Conservation (phyloP, 305 asterid species). For the Withania somnifera region DNA sequence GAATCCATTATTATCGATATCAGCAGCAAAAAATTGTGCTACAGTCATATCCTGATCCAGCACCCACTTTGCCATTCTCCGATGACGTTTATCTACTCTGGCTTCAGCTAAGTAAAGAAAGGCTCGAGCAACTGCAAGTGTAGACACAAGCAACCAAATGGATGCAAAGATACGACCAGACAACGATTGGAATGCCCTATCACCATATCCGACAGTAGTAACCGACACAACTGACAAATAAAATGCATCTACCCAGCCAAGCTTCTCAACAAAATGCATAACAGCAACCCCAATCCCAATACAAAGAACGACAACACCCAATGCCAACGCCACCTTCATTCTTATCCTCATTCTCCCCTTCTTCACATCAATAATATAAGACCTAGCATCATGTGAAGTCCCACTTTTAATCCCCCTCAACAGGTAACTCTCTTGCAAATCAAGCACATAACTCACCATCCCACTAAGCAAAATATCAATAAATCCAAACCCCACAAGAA, state of each 20-base stretch:
- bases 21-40: conserved; percentile 90
- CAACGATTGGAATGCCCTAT: conserved; percentile 71
- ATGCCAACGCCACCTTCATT: conserved; percentile 80
- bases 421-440: conserved; percentile 79
- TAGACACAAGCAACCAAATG: conserved; percentile 85
- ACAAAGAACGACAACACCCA: conserved; percentile 82
- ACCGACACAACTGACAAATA: conserved; percentile 93
- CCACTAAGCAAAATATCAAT: conserved; percentile 75
- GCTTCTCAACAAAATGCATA: conserved; percentile 70
- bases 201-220: conserved; percentile 94
- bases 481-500: conserved; percentile 91
- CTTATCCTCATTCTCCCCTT: conserved; percentile 97
- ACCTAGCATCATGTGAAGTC: conserved; percentile 41
- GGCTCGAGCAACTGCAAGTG: conserved; percentile 96
- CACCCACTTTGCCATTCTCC: conserved; percentile 86
- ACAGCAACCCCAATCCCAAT: conserved; percentile 67
- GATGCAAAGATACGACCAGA: conserved; percentile 80
- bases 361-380: conserved; percentile 73
- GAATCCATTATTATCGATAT: conserved; percentile 77
- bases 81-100: conserved; percentile 73
- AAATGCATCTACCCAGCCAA: conserved; percentile 69
- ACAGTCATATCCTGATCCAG: conserved; percentile 88
- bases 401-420: conserved; percentile 52
- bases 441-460: conserved; percentile 88
- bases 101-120: conserved; percentile 94